Evolutionary conservation across 345 rosid genomes (phyloP).

Genomic region (Boechera retrofracta): DNA sequence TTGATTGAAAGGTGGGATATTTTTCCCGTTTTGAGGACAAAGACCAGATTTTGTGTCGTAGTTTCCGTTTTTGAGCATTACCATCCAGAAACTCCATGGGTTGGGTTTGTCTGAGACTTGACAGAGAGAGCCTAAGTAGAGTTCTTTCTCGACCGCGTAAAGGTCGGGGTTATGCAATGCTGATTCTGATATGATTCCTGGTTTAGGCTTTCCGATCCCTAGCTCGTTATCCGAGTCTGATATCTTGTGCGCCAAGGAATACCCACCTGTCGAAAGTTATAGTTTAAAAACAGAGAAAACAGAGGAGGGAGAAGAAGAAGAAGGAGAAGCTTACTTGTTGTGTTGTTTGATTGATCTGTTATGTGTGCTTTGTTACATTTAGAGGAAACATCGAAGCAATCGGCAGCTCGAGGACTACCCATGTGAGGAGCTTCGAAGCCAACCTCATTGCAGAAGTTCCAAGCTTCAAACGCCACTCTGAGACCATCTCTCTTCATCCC

Average conservation of each 20-base stretch:
- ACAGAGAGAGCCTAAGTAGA: constrained; percentile 70
- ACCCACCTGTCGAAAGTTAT: constrained; percentile 49
- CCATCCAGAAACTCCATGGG: constrained; percentile 93
- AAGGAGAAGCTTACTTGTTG: constrained; percentile 29
- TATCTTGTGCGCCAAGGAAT: constrained; percentile 63
- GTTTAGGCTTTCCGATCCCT: constrained; percentile 53
- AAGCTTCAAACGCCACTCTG: constrained; percentile 81
- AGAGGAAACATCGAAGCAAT: constrained; percentile 70
- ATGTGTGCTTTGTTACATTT: background rate
- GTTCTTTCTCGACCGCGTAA: constrained; percentile 76
- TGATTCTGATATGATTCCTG: constrained; percentile 45
- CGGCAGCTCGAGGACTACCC: constrained; percentile 92
- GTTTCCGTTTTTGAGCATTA: constrained; percentile 93
- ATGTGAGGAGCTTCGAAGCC: constrained; percentile 71
- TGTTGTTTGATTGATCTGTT: background rate
- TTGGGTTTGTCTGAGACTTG: constrained; percentile 62
- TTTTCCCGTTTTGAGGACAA: constrained; percentile 74
- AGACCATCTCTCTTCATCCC: constrained; percentile 81
- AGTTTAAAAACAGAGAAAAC: constrained; percentile 14
- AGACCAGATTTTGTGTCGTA: constrained; percentile 63
- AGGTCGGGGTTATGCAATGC: constrained; percentile 54
- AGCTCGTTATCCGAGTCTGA: constrained; percentile 67
- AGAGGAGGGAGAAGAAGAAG: background rate
- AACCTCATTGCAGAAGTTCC: constrained; percentile 94
- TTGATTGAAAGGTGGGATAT: constrained; percentile 50